Evolutionary conservation across 2,329 filamentous ascomycete genomes (phyloP).

Genomic region (Trichoderma guizhouense): DNA sequence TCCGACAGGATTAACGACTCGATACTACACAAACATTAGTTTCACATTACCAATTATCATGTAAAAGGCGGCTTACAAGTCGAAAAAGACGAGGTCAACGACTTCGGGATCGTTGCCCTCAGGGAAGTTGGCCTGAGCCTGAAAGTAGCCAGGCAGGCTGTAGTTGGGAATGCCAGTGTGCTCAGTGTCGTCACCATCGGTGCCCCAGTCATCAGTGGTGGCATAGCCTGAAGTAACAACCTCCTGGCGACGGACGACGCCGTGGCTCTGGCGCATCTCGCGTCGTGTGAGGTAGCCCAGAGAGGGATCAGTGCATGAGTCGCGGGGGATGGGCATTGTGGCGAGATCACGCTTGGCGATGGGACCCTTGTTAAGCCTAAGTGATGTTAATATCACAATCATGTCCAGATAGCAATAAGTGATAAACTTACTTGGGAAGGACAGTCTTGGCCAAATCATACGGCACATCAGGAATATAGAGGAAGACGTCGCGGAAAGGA

Average conservation of each 20-base stretch:
- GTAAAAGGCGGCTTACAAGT: constrained; percentile 40
- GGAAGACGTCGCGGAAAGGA: constrained; percentile 52
- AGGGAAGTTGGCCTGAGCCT: constrained; percentile 48
- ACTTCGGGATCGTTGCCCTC: constrained; percentile 39
- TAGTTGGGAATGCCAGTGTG: constrained; percentile 48
- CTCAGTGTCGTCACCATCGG: constrained; percentile 52
- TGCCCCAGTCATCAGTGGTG: constrained; percentile 56
- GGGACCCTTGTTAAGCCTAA: constrained; percentile 42
- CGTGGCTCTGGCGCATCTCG: constrained; percentile 29
- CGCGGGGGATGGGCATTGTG: constrained; percentile 36
- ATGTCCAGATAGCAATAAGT: background rate
- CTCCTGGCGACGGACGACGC: constrained; percentile 48
- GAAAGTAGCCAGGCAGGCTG: constrained; percentile 47
- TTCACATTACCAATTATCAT: fast-evolving
- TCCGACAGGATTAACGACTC: constrained; percentile 35
- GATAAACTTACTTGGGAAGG: constrained; percentile 26
- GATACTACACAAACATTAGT: constrained; percentile 29
- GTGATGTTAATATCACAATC: background rate
- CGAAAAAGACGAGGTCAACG: constrained; percentile 53
- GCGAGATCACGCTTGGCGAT: constrained; percentile 35
- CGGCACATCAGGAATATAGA: constrained; percentile 52
- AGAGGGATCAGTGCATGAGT: constrained; percentile 49
- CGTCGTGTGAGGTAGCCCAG: constrained; percentile 25
- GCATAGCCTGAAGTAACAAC: constrained; percentile 48
- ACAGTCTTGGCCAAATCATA: constrained; percentile 41